These are phyloP conservation scores for Colletotrichum salicis DNA, from an alignment of 2,329 filamentous ascomycete species.

Conservation along the genomic window DNA sequence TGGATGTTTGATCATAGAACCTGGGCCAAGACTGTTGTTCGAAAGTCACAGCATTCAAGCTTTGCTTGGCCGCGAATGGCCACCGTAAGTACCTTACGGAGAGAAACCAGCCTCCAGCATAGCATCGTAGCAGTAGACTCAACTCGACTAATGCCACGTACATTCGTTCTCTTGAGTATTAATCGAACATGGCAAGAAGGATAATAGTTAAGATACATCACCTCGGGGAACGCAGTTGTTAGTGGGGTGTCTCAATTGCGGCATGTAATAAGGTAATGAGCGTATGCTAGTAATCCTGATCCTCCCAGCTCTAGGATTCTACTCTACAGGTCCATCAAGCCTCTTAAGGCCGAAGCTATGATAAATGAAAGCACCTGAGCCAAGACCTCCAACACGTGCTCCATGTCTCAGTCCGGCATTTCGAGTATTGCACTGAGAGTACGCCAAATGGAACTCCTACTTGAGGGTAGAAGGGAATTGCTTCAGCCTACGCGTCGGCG, in stretches of 20 bases:
- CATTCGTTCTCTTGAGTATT: too few species aligned
- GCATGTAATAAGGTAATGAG: background rate
- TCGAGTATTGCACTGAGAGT: background rate
- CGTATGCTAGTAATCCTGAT: background rate
- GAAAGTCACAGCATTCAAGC: background rate
- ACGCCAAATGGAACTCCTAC: background rate
- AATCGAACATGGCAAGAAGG: background rate
- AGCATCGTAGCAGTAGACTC: background rate
- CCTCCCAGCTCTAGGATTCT: background rate
- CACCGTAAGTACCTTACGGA: too few species aligned
- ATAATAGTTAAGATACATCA: background rate
- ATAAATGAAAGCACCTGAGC: background rate
- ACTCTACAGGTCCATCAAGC: background rate
- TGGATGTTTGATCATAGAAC: background rate
- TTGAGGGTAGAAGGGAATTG: constrained; percentile 1
- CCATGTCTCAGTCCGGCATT: background rate
- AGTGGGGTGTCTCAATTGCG: background rate
- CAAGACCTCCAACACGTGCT: background rate
- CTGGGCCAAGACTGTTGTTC: background rate
- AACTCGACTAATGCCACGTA: too few species aligned
- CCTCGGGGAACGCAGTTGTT: background rate
- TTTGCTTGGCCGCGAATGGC: background rate
- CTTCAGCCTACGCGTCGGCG: background rate
- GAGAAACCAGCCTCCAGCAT: background rate
- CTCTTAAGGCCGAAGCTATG: background rate